Evolutionary conservation across 768 basidiomycete genomes (phyloP).

Genomic region (Cystoderma amianthinum): DNA sequence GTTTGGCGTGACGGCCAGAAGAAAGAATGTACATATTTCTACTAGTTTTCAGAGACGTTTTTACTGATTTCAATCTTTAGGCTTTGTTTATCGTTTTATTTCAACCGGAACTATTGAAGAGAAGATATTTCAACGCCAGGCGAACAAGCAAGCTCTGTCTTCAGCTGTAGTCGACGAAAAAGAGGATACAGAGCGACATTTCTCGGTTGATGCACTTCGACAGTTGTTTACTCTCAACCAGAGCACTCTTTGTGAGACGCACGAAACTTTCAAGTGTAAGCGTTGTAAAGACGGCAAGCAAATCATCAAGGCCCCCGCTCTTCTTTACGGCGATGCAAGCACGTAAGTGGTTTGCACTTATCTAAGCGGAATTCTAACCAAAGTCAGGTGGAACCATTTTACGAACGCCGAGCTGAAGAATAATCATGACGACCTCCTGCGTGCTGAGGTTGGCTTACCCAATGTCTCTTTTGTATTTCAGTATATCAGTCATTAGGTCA

Average conservation of each 20-base stretch:
- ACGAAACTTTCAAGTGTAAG: slow-evolving; percentile 97
- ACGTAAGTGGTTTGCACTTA: slow-evolving; percentile 54
- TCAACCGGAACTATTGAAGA: slow-evolving; percentile 97
- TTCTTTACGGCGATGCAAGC: slow-evolving; percentile 96
- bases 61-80: too few relatives aligned
- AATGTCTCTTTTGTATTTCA: slow-evolving; percentile 96
- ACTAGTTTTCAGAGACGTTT: too few relatives aligned
- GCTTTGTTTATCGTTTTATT: slow-evolving; percentile 98
- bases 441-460: slow-evolving; percentile 78
- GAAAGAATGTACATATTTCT: slow-evolving; percentile 96
- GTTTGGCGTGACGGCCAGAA: slow-evolving; percentile 99
- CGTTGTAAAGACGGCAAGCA: slow-evolving; percentile 86
- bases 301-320: slow-evolving; percentile 69
- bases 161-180: slow-evolving; percentile 98
- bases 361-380: background rate
- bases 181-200: slow-evolving; percentile 92
- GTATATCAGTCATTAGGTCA: slow-evolving; percentile 76
- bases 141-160: slow-evolving; percentile 91
- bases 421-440: slow-evolving; percentile 92
- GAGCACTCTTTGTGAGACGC: slow-evolving; percentile 83
- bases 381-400: slow-evolving; percentile 91
- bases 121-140: slow-evolving; percentile 98
- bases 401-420: slow-evolving; percentile 81
- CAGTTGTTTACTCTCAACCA: slow-evolving; percentile 92
- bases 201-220: slow-evolving; percentile 81